A percentile compares a stretch with the other conserved stretches of the same genome.
Evolutionary conservation across 2,329 filamentous ascomycete species (phyloP).

Genomic region (Ophiostoma ips): DNA sequence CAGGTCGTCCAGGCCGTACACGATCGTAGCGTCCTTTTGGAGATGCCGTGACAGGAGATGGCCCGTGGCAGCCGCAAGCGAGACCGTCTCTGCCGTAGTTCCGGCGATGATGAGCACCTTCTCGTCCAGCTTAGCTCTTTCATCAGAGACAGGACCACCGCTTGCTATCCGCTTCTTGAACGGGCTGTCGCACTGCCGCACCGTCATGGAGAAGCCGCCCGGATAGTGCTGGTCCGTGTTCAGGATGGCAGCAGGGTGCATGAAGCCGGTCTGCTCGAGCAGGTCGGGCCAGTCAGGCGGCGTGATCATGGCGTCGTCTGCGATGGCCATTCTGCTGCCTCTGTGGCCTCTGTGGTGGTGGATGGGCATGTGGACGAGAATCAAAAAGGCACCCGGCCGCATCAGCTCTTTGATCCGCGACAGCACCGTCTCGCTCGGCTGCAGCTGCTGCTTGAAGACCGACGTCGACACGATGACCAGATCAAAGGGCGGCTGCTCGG

Average conservation of each 20-base stretch:
- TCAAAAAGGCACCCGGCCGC: slow-evolving; percentile 20
- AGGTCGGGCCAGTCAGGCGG: slow-evolving; percentile 22
- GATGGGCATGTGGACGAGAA: slow-evolving; percentile 19
- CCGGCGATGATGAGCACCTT: background rate
- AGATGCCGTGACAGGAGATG: background rate
- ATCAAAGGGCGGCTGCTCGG: slow-evolving; percentile 12
- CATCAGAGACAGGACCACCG: too few species aligned
- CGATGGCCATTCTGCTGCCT: too few species aligned
- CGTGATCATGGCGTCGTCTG: slow-evolving; percentile 9
- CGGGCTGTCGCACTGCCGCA: slow-evolving; percentile 22
- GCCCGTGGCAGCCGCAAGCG: background rate
- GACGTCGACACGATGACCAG: slow-evolving; percentile 17
- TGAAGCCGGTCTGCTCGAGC: slow-evolving; percentile 23
- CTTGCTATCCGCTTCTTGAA: slow-evolving; percentile 11
- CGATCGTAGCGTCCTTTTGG: background rate
- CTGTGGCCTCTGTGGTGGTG: too few species aligned
- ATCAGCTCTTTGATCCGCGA: slow-evolving; percentile 14
- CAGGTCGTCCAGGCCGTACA: slow-evolving; percentile 17
- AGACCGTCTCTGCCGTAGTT: background rate
- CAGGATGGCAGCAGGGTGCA: slow-evolving; percentile 15
- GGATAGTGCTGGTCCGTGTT: slow-evolving; percentile 22
- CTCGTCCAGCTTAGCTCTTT: background rate
- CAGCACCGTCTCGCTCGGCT: slow-evolving; percentile 7
- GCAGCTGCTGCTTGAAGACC: slow-evolving; percentile 9
- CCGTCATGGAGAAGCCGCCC: slow-evolving; percentile 22